These are phyloP conservation scores for Friedmanniomyces simplex DNA, from an alignment of 495 filamentous ascomycete species.

Conservation along the genomic window DNA sequence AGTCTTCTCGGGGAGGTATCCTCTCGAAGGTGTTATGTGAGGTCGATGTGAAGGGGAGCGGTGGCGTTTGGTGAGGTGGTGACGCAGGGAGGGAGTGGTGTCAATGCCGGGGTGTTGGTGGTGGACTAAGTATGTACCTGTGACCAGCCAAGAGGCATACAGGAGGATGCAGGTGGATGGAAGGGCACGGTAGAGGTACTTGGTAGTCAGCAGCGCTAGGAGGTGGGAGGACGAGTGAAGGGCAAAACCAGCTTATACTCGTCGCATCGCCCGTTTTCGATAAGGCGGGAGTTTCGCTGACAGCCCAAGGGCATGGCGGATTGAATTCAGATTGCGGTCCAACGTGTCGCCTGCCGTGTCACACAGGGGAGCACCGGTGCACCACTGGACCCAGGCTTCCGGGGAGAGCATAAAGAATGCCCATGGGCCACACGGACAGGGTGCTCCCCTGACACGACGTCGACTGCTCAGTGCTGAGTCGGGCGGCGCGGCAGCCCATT, in stretches of 20 bases:
- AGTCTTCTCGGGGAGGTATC: too few relatives aligned
- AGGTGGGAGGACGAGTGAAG: not conserved
- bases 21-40: not conserved
- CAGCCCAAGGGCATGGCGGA: slow-evolving; percentile 1
- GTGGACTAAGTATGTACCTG: not conserved
- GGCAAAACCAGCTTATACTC: not conserved
- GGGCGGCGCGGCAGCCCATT: slow-evolving; percentile 1
- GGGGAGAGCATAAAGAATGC: not conserved
- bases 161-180: slow-evolving; percentile 3
- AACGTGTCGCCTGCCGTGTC: slow-evolving; percentile 4
- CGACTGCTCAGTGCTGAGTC: too few relatives aligned
- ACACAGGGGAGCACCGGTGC: not conserved
- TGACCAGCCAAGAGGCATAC: slow-evolving; percentile 5
- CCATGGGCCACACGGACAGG: not conserved
- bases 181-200: too few relatives aligned
- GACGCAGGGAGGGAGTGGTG: slow-evolving; percentile 1
- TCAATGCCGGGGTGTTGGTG: not conserved
- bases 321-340: slow-evolving; percentile 13
- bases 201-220: not conserved
- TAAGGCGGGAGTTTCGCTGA: slow-evolving; percentile 9
- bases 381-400: not conserved
- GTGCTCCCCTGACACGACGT: slow-evolving; percentile 2
- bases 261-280: slow-evolving; percentile 6
- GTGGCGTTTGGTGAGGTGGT: slow-evolving; percentile 2
- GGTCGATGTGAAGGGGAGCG: not conserved